Base-by-base conservation (phyloP, 2,329 filamentous ascomycete species). In the Teratosphaeria zuluensis region DNA sequence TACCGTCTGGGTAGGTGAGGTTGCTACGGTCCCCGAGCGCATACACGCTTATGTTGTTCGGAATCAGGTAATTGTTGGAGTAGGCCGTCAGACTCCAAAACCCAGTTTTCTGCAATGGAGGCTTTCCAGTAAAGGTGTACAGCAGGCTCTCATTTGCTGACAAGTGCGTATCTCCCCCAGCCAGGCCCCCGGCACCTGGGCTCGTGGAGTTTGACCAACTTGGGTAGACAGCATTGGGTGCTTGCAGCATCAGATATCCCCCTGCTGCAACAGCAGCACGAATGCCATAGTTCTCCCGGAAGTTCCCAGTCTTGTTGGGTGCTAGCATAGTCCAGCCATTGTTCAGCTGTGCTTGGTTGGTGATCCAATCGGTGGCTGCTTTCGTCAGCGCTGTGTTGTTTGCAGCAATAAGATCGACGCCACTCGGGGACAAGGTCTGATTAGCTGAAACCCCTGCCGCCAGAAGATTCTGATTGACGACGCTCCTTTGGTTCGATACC, bases 1-100 rank as follows among this genome's bases (percentile, higher is more conserved):
- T 14, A 11, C 64, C 63, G 48, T 61, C 56, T 0, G 62, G 32
- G 51, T 59, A 65, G 0, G 56, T 62, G n/a, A 64, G 28, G 16
- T 63, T 63, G 51, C 63, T 66, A 5, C 62, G 53, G 32, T 65
- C 63, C 16, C 62, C 63, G 1, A 66, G 38, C 9, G 61, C 58
- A 31, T 64, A 66, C 2, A 61, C 54, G 28, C 57, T 58, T 9
- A 46, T 42, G 5, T 55, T 30, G 51, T 64, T 65, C 2, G 53
- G 56, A 24, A 66, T 58, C n/a, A 66, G 59, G 54, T 56, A 65
- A 16, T 57, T 51, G 24, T 61, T 59, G 2, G 46, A 32, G 38
- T 66, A 66, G 4, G 59, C 61, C 1, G 63, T 65, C 52, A 65
- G 32, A 48, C 62, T 64, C 64, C 63, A 66, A 51, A 65, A 65